Percentiles rank a stretch among this genome's conserved stretches.
Evolutionary conservation across 225 moss, liverwort and hornwort genomes (phyloP).

Genomic region (Marchantia polymorpha): DNA sequence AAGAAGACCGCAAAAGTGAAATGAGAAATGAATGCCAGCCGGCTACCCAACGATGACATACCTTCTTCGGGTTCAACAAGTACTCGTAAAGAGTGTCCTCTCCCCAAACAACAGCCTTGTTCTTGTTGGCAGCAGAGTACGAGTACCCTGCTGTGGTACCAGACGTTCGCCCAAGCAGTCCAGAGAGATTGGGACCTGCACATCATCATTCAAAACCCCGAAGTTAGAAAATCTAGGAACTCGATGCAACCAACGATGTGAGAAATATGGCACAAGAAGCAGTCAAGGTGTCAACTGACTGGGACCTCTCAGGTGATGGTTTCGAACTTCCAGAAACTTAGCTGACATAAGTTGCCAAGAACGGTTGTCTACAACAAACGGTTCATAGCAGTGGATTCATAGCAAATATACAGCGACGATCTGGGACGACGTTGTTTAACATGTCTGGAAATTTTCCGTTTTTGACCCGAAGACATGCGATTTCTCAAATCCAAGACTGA

Average conservation of each 20-base stretch:
- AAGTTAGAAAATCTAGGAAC: neutral
- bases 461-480: too few species aligned
- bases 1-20: too few species aligned
- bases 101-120: conserved; percentile 71
- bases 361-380: too few species aligned
- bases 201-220: neutral
- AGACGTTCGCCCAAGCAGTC: conserved; percentile 71
- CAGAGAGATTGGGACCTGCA: conserved; percentile 66
- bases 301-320: neutral
- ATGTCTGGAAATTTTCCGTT: too few species aligned
- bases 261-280: neutral
- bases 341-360: too few species aligned
- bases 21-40: neutral
- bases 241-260: neutral
- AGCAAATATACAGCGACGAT: too few species aligned
- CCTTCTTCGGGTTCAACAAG: conserved; percentile 80
- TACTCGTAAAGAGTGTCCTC: conserved; percentile 82
- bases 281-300: neutral
- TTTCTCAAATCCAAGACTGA: too few species aligned
- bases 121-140: conserved; percentile 80
- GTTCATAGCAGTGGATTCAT: too few species aligned
- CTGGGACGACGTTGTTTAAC: too few species aligned
- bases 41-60: conserved; percentile 1
- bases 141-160: conserved; percentile 72
- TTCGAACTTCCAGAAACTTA: neutral